Evolutionary conservation across 805 yeast genomes (phyloP), one percentile per base, ranked within the genome.

Genomic region (Metschnikowia colocasiae): DNA sequence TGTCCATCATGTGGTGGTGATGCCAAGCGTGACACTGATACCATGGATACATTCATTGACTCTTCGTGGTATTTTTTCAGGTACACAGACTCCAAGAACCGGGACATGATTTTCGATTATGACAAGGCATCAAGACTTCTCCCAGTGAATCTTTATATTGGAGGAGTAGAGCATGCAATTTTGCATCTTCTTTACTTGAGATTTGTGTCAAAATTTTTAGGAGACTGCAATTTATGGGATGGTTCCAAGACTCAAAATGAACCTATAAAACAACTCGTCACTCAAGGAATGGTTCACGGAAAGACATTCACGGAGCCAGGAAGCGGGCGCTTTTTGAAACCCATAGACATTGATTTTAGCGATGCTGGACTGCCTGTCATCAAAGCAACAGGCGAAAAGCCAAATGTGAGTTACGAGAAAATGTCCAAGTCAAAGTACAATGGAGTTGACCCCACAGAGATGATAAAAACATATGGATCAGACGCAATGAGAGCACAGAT

Each of bases 201-300:
- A 52, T 94, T 94, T 60, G 74, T 94, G 15, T 71, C 95, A 22
- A 92, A 92, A 60, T 89, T 92, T 56, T 62, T 92, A 30, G 77
- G 79, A 12, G 76, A 80, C 20, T 74, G 75, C 29, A 90, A 89
- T 1, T 59, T 76, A 52, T 89, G 95, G 91, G 71, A 77, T 45
- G 89, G 89, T 6, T 63, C 72, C 2, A 61, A 63, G 2, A 54
- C 70, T 40, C 67, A 68, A 3, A 89, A 87, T 20, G 99, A 94
- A 60, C 99, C 99, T 1, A 81, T 94, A 59, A 76, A 71, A 47
- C 78, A 78, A 50, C 72, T 94, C 30, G 83, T 92, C 1, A 91
- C 97, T 1, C 98, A 92, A 64, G 99, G 99, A 15, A 94, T 94
- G 99, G 99, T 94, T 3, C 97, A 92, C 51, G 98, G 97, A 2